Conservation (phyloP, 352 stramenopile species). For the Pythium insidiosum region DNA sequence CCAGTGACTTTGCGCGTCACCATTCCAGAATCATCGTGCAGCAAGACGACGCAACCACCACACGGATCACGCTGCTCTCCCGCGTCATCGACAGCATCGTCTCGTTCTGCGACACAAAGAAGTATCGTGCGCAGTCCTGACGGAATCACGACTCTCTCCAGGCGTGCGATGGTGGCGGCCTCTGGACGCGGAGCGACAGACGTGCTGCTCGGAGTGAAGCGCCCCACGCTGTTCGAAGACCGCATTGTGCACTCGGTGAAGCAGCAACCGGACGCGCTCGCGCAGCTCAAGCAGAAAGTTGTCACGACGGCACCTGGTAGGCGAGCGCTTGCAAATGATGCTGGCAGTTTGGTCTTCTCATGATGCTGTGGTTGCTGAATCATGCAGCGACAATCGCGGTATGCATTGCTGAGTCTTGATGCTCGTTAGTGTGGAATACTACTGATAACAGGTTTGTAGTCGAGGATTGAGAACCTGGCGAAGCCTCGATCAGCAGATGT, state of each 20-base stretch:
- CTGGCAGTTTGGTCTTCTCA: too few species aligned
- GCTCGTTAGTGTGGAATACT: too few species aligned
- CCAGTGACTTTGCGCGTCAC: conserved; percentile 4
- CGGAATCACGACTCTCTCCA: conserved; percentile 55
- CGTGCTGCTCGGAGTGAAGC: conserved; percentile 43
- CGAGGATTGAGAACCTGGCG: conserved; percentile 54
- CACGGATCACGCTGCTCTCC: neutral
- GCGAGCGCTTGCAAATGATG: conserved; percentile 5
- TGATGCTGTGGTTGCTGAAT: too few species aligned
- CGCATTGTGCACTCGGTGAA: conserved; percentile 41
- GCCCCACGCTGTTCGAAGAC: conserved; percentile 44
- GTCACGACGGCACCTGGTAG: conserved; percentile 35
- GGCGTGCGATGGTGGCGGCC: conserved; percentile 6
- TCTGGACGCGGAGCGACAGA: conserved; percentile 11
- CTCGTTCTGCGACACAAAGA: conserved; percentile 6
- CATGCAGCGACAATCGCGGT: too few species aligned
- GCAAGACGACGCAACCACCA: conserved; percentile 3
- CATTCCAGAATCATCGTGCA: conserved; percentile 3
- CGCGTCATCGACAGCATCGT: conserved; percentile 5
- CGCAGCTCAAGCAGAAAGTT: conserved; percentile 41
- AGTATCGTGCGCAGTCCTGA: conserved; percentile 23
- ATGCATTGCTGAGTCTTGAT: too few species aligned
- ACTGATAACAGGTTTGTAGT: conserved; percentile 29
- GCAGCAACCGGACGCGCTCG: conserved; percentile 27
- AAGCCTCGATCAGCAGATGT: conserved; percentile 31